A percentile compares a stretch with the other conserved stretches of the same genome.
phyloP scores from a whole-genome alignment of 2,329 filamentous ascomycete species.

The Exophiala alcalophila region DNA sequence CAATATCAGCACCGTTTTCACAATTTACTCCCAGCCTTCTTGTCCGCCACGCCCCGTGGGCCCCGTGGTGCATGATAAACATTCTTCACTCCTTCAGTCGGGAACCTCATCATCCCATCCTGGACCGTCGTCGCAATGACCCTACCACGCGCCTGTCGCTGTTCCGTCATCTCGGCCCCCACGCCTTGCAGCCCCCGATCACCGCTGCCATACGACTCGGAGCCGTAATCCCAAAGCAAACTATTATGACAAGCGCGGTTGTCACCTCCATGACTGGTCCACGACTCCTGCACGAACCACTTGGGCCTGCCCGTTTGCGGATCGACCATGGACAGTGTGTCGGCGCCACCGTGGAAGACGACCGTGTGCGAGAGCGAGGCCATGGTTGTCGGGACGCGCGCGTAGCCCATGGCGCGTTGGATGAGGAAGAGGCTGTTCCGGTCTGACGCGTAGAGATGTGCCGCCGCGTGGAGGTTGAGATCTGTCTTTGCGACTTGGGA shows the following conservation, averaged over 20 bases:
- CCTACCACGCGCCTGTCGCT: too few relatives aligned
- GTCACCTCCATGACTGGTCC: conserved; percentile 44
- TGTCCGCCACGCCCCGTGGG: background rate
- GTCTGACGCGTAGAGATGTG: conserved; percentile 57
- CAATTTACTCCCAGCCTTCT: conserved; percentile 1
- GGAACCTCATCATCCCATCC: conserved; percentile 47
- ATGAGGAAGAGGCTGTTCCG: conserved; percentile 55
- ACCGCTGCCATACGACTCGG: too few relatives aligned
- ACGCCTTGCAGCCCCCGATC: too few relatives aligned
- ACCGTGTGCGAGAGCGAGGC: conserved; percentile 50
- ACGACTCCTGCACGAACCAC: conserved; percentile 52
- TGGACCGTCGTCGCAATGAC: conserved; percentile 50
- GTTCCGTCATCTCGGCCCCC: too few relatives aligned
- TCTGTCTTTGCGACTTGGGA: conserved; percentile 30
- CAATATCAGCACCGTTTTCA: too few relatives aligned
- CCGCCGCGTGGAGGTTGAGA: conserved; percentile 56
- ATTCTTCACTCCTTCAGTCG: conserved; percentile 2
- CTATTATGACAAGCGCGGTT: conserved; percentile 50
- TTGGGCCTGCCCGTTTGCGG: conserved; percentile 34
- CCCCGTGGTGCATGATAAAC: background rate
- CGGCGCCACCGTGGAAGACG: conserved; percentile 45
- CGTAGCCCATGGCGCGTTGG: conserved; percentile 48
- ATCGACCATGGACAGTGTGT: conserved; percentile 43
- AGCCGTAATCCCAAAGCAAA: conserved; percentile 39
- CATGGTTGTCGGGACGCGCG: conserved; percentile 42